A percentile compares a stretch with the other conserved stretches of the same genome.
These are phyloP conservation scores for Plectranthus barbatus DNA, from an alignment of 257 asterid species.

Conservation along the genomic window DNA sequence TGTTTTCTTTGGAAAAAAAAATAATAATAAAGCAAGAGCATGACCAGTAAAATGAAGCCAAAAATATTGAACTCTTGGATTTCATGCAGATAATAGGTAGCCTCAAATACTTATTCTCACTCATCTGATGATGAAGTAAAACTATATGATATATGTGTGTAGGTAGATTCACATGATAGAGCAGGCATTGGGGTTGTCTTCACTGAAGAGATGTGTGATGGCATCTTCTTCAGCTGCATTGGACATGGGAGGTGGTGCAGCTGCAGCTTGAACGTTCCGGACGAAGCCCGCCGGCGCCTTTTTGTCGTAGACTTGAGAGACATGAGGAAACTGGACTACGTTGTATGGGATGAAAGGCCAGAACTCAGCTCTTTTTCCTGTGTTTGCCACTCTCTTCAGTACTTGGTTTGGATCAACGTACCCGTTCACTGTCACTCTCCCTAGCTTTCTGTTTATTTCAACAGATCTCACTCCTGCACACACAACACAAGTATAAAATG, in stretches of 20 bases:
- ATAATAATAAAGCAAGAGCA: too few relatives aligned
- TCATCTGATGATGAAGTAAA: background rate
- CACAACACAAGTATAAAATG: too few relatives aligned
- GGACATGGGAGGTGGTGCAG: conserved; percentile 28
- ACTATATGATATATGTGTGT: too few relatives aligned
- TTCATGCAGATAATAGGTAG: background rate
- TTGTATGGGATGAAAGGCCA: conserved; percentile 84
- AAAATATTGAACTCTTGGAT: background rate
- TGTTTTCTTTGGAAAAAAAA: too few relatives aligned
- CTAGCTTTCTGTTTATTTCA: conserved; percentile 53
- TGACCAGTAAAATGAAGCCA: too few relatives aligned
- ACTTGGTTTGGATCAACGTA: conserved; percentile 62
- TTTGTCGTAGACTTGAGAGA: conserved; percentile 63
- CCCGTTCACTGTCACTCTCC: conserved; percentile 56
- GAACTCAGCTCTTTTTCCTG: conserved; percentile 77
- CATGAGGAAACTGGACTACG: conserved; percentile 43
- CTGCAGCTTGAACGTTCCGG: conserved; percentile 34
- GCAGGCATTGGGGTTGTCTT: conserved; percentile 84
- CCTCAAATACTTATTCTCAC: conserved; percentile 9
- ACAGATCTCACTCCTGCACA: conserved; percentile 66
- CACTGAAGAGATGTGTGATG: conserved; percentile 55
- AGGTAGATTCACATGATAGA: conserved; percentile 78
- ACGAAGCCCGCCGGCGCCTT: conserved; percentile 79
- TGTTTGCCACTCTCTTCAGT: conserved; percentile 47
- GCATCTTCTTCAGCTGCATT: conserved; percentile 45